These are phyloP conservation scores for Phyllachora maydis DNA, from an alignment of 2,329 filamentous ascomycete species.

Conservation along the genomic window DNA sequence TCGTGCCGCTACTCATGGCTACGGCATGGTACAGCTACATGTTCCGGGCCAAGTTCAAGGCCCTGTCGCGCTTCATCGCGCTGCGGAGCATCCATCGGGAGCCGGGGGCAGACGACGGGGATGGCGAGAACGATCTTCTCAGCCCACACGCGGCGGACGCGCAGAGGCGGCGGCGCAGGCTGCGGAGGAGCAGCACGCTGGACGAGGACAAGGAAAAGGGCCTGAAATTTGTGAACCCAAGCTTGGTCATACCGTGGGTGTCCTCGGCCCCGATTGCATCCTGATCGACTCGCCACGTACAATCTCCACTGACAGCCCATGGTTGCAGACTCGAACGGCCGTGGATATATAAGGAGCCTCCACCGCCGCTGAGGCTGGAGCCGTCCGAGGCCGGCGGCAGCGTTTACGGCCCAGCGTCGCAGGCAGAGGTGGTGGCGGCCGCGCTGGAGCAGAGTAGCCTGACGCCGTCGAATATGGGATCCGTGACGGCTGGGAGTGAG, in stretches of 20 bases:
- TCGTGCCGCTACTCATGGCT: conserved; percentile 55
- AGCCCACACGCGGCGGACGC: conserved; percentile 11
- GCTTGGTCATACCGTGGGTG: conserved; percentile 43
- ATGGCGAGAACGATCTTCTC: conserved; percentile 15
- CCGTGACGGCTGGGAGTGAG: conserved; percentile 11
- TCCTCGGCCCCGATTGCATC: no score
- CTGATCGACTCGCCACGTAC: not conserved
- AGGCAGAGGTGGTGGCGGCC: not conserved
- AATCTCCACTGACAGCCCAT: conserved; percentile 2
- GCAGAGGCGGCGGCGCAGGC: conserved; percentile 20
- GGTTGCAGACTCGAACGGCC: conserved; percentile 37
- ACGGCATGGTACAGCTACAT: conserved; percentile 84
- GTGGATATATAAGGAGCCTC: conserved; percentile 44
- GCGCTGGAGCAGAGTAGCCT: conserved; percentile 1
- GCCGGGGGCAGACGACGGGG: conserved; percentile 14
- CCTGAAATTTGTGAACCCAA: conserved; percentile 56
- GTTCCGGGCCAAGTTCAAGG: conserved; percentile 63
- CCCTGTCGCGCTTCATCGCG: conserved; percentile 82
- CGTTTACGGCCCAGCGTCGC: no score
- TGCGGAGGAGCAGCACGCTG: conserved; percentile 44
- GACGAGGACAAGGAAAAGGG: conserved; percentile 56
- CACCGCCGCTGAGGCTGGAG: conserved; percentile 16
- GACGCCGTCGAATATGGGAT: not conserved
- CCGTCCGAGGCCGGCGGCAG: conserved; percentile 1
- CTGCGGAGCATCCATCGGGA: conserved; percentile 59